Evolutionary conservation across 345 rosid genomes (phyloP).

Genomic region (thale cress (Arabidopsis thaliana)): DNA sequence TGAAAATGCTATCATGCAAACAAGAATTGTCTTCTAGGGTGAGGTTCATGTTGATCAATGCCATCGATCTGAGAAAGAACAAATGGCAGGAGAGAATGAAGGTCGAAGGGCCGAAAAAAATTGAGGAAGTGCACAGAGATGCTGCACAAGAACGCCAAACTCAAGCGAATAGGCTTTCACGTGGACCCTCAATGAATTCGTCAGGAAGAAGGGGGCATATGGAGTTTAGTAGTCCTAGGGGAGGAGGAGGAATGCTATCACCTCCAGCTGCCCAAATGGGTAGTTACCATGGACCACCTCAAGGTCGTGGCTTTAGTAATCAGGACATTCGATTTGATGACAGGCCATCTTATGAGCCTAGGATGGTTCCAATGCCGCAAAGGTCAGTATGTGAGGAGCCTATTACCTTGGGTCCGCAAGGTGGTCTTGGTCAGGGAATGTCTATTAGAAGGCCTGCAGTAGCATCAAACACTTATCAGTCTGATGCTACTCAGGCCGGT

Average conservation of each 20-base stretch:
- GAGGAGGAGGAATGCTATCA: conserved; percentile 64
- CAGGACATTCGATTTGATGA: conserved; percentile 88
- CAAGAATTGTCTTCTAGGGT: conserved; percentile 81
- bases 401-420: conserved; percentile 94
- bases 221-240: conserved; percentile 77
- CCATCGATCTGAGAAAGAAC: conserved; percentile 84
- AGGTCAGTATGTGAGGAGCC: conserved; percentile 72
- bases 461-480: conserved; percentile 44
- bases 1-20: conserved; percentile 69
- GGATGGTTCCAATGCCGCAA: conserved; percentile 77
- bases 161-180: conserved; percentile 71
- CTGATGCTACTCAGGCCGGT: conserved; percentile 55
- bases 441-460: conserved; percentile 67
- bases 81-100: conserved; percentile 99
- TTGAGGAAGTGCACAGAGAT: conserved; percentile 97
- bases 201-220: conserved; percentile 66
- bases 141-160: conserved; percentile 96
- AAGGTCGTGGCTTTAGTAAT: conserved; percentile 61
- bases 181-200: conserved; percentile 65
- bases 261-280: conserved; percentile 76
- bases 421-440: conserved; percentile 96
- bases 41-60: conserved; percentile 91
- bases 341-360: conserved; percentile 69
- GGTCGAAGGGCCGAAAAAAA: conserved; percentile 99
- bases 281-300: conserved; percentile 72